These are phyloP conservation scores for Fraxinus floribunda DNA, from an alignment of 305 asterid species.

Conservation along the genomic window DNA sequence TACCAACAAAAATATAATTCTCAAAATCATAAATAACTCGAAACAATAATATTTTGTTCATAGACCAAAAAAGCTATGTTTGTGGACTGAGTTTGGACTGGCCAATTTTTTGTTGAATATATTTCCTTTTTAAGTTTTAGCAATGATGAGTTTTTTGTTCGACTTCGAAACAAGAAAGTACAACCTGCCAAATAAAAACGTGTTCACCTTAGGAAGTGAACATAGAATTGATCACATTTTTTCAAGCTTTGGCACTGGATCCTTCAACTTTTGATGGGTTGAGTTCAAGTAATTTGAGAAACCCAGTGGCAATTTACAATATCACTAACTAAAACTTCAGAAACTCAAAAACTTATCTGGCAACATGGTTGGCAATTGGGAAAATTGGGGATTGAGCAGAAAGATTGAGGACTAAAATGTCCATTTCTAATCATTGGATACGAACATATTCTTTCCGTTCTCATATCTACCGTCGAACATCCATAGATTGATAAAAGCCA, in stretches of 20 bases:
- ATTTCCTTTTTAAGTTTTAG: background rate
- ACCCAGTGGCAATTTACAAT: background rate
- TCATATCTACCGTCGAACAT: background rate
- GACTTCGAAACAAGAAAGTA: background rate
- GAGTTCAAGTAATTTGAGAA: background rate
- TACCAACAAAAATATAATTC: too few species aligned
- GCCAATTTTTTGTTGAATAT: background rate
- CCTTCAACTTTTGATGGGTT: background rate
- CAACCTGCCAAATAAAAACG: background rate
- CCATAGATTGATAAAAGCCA: background rate
- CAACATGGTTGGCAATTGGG: background rate
- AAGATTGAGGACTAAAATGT: background rate
- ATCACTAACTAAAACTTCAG: background rate
- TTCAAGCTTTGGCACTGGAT: background rate
- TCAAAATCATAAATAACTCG: background rate
- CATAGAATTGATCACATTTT: background rate
- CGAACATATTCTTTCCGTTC: background rate
- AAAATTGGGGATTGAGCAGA: background rate
- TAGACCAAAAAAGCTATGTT: background rate
- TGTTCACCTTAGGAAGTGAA: background rate
- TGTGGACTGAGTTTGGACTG: background rate
- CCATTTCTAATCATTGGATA: background rate
- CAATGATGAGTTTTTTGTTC: background rate
- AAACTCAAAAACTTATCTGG: background rate
- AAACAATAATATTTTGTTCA: background rate